Evolutionary conservation across 257 asterid genomes (phyloP), one percentile per base, ranked within the genome.

Genomic region (Verbascum thapsus): DNA sequence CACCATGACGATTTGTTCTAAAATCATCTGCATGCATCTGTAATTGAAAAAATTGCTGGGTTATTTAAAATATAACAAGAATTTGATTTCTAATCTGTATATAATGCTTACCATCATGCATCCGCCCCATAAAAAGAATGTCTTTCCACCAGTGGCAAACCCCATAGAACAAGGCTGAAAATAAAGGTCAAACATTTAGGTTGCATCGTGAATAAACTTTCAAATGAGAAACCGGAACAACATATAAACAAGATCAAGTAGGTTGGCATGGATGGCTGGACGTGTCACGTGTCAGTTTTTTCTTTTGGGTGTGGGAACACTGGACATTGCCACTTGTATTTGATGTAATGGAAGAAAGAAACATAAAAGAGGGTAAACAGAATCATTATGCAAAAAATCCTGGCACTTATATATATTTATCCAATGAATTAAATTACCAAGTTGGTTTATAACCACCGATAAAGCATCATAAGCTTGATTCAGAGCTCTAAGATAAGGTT

Each of bases 21-120:
- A 94, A 94, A 79, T 94, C 97, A 85, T 94, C 90, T 67, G 97
- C 95, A 79, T 87, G 97, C 99, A 94, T 94, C 99, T 94, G 79
- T 78, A 80, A 61, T 63, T 53, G 62, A 53, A 63, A 32, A 18
- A 26, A 26, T 26, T 26, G 32, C 26, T 60, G 64, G 68, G 41
- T 30, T 64, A 64, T 68, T 26, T 41, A 68, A 44, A 58, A 70
- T 32, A 53, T 58, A 38, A 51, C 10, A 66, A 49, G 58, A 12
- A 49, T 38, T 11, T 54, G 55, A 57, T 52, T 32, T 51, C 32
- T 35, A 50, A 40, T 58, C 50, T 23, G 40, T 58, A 35, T 11
- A 61, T 44, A 53, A 58, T 56, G 64, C 61, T 78, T 77, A 88
- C 99, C 99, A 94, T 94, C 99, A 94, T 94, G 85, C 99, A 94